Evolutionary conservation across 805 yeast genomes (phyloP).

Genomic region (Ogataea nonfermentans): DNA sequence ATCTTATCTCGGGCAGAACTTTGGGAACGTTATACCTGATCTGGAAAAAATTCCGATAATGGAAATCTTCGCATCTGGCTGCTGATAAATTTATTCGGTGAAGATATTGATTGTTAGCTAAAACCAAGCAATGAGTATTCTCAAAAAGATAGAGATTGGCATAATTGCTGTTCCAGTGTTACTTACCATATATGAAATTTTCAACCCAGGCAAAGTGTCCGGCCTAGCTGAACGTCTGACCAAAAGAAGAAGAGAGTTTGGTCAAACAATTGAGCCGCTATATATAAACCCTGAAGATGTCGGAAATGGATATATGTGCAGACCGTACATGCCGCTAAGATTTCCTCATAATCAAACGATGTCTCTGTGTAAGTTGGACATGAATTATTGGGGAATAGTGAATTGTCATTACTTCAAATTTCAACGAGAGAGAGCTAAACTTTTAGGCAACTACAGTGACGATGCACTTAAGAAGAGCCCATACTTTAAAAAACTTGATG

Average conservation of each 20-base stretch:
- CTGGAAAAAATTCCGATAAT: background rate
- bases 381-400: constrained; percentile 52
- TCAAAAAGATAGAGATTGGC: background rate
- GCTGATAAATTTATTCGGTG: too few species aligned
- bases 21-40: background rate
- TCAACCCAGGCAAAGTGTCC: background rate
- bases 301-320: constrained; percentile 28
- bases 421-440: constrained; percentile 39
- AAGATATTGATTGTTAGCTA: too few species aligned
- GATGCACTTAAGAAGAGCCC: constrained; percentile 33
- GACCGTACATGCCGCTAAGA: constrained; percentile 54
- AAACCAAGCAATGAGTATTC: too few species aligned
- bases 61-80: background rate
- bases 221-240: background rate
- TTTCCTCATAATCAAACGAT: constrained; percentile 56
- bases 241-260: constrained; percentile 9
- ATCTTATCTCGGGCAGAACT: too few species aligned
- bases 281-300: constrained; percentile 20
- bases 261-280: constrained; percentile 20
- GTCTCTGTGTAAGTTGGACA: constrained; percentile 47
- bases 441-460: constrained; percentile 40
- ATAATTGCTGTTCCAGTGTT: constrained; percentile 12
- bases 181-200: background rate
- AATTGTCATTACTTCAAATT: constrained; percentile 45
- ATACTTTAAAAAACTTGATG: constrained; percentile 40